phyloP scores from a whole-genome alignment of 345 rosid species.

The Limnanthes douglasii region DNA sequence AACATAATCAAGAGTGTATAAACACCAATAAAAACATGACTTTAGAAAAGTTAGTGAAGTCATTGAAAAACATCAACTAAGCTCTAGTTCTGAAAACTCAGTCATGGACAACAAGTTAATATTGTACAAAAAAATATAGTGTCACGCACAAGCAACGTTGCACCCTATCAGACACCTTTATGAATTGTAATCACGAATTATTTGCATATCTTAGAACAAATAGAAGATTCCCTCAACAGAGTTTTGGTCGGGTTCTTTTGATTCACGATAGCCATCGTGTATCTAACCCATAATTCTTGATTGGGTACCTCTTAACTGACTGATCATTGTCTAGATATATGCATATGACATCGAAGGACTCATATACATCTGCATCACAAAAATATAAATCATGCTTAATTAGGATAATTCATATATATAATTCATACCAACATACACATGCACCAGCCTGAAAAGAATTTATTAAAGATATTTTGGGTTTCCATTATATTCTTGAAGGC shows the following conservation, averaged over 20 bases:
- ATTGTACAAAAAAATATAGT: slow-evolving; percentile 97
- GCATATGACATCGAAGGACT: slow-evolving; percentile 97
- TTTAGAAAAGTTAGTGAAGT: neutral
- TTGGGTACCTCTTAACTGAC: slow-evolving; percentile 74
- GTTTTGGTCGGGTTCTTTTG: slow-evolving; percentile 89
- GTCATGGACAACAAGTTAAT: slow-evolving; percentile 96
- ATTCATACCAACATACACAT: slow-evolving; percentile 97
- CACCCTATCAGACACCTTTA: slow-evolving; percentile 99
- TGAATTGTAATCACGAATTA: slow-evolving; percentile 94
- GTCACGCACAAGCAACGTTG: slow-evolving; percentile 96
- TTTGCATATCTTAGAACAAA: slow-evolving; percentile 99
- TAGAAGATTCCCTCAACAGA: slow-evolving; percentile 99
- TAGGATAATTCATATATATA: slow-evolving; percentile 8
- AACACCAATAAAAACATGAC: neutral
- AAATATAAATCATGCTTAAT: slow-evolving; percentile 15
- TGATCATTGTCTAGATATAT: slow-evolving; percentile 98
- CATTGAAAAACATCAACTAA: slow-evolving; percentile 17
- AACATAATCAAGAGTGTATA: neutral
- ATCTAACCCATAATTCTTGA: slow-evolving; percentile 99
- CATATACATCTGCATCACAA: slow-evolving; percentile 82
- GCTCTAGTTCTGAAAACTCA: slow-evolving; percentile 93
- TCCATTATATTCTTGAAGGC: slow-evolving; percentile 99
- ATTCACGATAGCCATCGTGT: slow-evolving; percentile 95
- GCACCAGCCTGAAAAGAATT: slow-evolving; percentile 98
- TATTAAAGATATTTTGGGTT: slow-evolving; percentile 95